A percentile compares a stretch with the other conserved stretches of the same genome.
Evolutionary conservation across 805 yeast genomes (phyloP).

Genomic region (Candida manassasensis): DNA sequence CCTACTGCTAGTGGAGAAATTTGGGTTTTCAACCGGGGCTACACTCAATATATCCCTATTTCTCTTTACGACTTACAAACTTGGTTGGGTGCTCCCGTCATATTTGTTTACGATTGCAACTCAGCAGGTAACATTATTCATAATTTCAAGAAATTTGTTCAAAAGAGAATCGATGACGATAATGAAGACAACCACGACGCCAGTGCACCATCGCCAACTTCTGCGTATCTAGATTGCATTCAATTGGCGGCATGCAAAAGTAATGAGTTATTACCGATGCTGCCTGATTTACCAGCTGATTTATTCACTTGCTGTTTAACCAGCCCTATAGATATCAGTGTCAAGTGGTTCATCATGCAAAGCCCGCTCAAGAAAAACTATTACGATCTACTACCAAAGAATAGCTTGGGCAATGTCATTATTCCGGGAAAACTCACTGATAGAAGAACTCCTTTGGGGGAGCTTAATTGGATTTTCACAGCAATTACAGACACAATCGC

Average conservation of each 20-base stretch:
- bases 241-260: conserved; percentile 91
- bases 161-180: conserved; percentile 84
- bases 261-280: conserved; percentile 84
- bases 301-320: conserved; percentile 93
- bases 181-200: conserved; percentile 53
- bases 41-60: conserved; percentile 95
- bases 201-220: conserved; percentile 56
- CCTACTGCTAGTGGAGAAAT: conserved; percentile 96
- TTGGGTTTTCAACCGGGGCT: conserved; percentile 97
- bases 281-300: conserved; percentile 94
- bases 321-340: conserved; percentile 90
- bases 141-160: conserved; percentile 85
- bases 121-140: conserved; percentile 90
- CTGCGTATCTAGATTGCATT: conserved; percentile 77
- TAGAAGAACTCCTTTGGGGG: conserved; percentile 92
- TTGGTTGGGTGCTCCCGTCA: conserved; percentile 97
- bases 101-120: conserved; percentile 90
- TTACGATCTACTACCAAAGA: conserved; percentile 41
- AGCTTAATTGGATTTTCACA: conserved; percentile 94
- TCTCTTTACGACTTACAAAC: conserved; percentile 91
- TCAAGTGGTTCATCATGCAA: conserved; percentile 86
- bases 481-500: conserved; percentile 98
- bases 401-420: conserved; percentile 51
- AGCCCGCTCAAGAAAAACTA: conserved; percentile 57
- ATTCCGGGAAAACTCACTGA: conserved; percentile 92